phyloP scores from a whole-genome alignment of 179 eudicot genomes.

The Corrigiola litoralis region DNA sequence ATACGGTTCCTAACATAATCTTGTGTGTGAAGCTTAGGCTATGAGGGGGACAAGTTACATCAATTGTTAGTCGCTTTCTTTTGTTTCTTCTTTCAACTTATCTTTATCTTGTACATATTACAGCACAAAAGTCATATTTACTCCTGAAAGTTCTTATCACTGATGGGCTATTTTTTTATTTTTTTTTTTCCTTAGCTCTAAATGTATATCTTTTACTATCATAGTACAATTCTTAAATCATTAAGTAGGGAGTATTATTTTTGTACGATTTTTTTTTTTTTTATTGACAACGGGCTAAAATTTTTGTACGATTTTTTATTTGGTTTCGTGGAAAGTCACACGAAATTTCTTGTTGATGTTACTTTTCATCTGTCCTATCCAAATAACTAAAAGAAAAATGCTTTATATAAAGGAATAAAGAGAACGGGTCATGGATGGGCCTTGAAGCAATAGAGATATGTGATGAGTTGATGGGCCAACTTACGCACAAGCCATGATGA shows the following conservation, averaged over 20 bases:
- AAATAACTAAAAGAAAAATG: not conserved
- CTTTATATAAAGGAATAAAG: conserved; percentile 14
- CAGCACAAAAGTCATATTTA: not conserved
- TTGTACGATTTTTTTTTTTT: not conserved
- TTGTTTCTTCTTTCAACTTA: not conserved
- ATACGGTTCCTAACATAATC: not conserved
- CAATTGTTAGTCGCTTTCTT: not conserved
- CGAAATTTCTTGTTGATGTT: conserved; percentile 20
- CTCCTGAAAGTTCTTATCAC: not conserved
- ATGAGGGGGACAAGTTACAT: not conserved
- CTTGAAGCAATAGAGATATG: conserved; percentile 1
- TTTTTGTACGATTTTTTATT: too few relatives aligned
- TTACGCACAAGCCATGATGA: conserved; percentile 8
- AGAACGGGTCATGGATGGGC: conserved; percentile 8
- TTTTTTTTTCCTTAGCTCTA: too few relatives aligned
- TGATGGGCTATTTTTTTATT: not conserved
- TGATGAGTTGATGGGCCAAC: conserved; percentile 17
- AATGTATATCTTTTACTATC: too few relatives aligned
- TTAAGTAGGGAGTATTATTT: not conserved
- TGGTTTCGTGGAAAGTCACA: too few relatives aligned
- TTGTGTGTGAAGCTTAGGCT: not conserved
- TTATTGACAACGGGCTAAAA: too few relatives aligned
- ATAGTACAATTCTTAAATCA: too few relatives aligned
- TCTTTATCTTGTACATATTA: not conserved
- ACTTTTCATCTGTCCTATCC: not conserved